Base-by-base conservation (phyloP, 306 rosid genomes). In the Mimosa pudica region DNA sequence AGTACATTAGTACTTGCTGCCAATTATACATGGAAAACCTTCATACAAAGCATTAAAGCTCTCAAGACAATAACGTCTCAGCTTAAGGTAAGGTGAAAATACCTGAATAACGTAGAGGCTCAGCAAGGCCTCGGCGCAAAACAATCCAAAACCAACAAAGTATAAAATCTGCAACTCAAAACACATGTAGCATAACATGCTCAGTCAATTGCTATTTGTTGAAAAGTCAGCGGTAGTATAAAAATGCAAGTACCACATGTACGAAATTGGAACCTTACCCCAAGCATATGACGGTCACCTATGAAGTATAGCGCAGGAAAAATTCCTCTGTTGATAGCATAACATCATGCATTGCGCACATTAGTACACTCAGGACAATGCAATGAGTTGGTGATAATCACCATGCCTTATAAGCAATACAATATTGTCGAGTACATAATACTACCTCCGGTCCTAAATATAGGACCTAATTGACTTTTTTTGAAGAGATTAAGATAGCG, bases 91-190 rank as follows among this genome's bases (percentile, higher is more conserved):
- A 44, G 74, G 69, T 72, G 17, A 38, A 33, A 47, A 32, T 35
- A 96, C 99, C 99, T 96, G 96, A 90, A 96, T 85, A 77, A 96
- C 97, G 94, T 94, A 93, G 77, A 93, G 77, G 88, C 97, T 91
- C 74, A 93, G 79, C 64, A 96, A 48, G 42, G 94, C 70, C 85
- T 96, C 99, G 16, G 85, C 3, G 80, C 81, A 17, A 81, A 87
- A 93, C 73, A 88, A 74, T 46, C 84, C 98, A 80, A 86, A 89
- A 54, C 99, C 99, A 79, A 93, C 82, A 36, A 96, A 78, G 90
- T 93, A 93, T 32, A 96, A 80, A 83, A 87, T 82, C 99, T 96
- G 90, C 73, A 68, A 71, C 67, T 76, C 81, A 60, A 51, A 51
- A 69, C 33, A 65, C 75, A 65, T 63, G 48, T 47, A 9, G 32